These are phyloP conservation scores for Colletotrichum sp. DNA, from an alignment of 2,329 filamentous ascomycete species.

Conservation along the genomic window DNA sequence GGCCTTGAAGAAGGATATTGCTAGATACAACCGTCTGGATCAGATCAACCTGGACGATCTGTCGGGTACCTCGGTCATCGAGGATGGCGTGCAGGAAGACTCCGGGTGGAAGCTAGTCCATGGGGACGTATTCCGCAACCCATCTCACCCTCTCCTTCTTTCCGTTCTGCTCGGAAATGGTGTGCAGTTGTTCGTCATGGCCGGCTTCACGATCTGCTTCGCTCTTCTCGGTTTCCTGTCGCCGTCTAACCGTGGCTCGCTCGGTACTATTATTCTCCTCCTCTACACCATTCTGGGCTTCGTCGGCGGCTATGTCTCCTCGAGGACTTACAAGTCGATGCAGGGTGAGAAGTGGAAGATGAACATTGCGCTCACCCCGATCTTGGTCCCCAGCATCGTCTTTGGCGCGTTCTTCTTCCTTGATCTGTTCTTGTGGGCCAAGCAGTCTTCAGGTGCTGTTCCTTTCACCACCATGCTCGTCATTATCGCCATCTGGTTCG, in stretches of 20 bases:
- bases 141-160: slow-evolving; percentile 81
- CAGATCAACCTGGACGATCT: slow-evolving; percentile 90
- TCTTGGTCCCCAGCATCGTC: slow-evolving; percentile 84
- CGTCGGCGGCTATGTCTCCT: slow-evolving; percentile 88
- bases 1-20: slow-evolving; percentile 92
- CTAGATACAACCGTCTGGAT: slow-evolving; percentile 93
- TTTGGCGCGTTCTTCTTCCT: slow-evolving; percentile 91
- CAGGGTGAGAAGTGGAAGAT: slow-evolving; percentile 93
- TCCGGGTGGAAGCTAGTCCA: slow-evolving; percentile 99
- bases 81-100: slow-evolving; percentile 96
- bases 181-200: slow-evolving; percentile 97
- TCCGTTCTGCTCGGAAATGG: slow-evolving; percentile 92
- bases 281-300: slow-evolving; percentile 94
- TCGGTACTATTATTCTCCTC: slow-evolving; percentile 91
- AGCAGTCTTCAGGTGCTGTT: slow-evolving; percentile 89
- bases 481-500: slow-evolving; percentile 92
- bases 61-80: slow-evolving; percentile 76
- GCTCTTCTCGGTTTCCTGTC: slow-evolving; percentile 94
- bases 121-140: slow-evolving; percentile 93
- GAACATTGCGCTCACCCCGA: slow-evolving; percentile 87
- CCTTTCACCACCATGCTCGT: slow-evolving; percentile 97
- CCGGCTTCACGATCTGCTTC: slow-evolving; percentile 90
- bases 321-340: slow-evolving; percentile 93
- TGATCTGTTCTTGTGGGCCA: slow-evolving; percentile 95
- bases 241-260: slow-evolving; percentile 91